Conservation (phyloP, 1,284 basidiomycete species). For the Microbotryomycetes sp. region DNA sequence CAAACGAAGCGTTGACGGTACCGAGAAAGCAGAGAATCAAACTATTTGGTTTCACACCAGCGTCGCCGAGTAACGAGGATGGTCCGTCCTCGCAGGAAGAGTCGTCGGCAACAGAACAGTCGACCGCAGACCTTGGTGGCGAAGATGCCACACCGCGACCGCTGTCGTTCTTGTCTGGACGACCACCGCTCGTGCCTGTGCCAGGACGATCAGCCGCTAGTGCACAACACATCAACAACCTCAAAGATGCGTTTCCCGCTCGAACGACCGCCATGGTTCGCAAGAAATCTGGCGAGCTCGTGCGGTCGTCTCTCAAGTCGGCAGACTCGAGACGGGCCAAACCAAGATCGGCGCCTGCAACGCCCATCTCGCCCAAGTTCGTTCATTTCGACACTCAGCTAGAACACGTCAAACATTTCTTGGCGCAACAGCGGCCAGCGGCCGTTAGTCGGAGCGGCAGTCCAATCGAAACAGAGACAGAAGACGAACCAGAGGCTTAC, state of each 20-base stretch:
- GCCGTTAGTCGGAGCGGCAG: slow-evolving; percentile 87
- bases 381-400: slow-evolving; percentile 91
- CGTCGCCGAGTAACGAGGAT: slow-evolving; percentile 1
- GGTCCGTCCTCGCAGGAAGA: slow-evolving; percentile 28
- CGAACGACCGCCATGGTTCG: slow-evolving; percentile 50
- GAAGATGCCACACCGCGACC: background rate
- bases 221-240: background rate
- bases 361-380: slow-evolving; percentile 64
- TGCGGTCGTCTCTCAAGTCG: slow-evolving; percentile 84
- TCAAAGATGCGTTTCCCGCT: slow-evolving; percentile 15
- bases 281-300: slow-evolving; percentile 87
- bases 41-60: slow-evolving; percentile 15
- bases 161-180: background rate
- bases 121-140: background rate
- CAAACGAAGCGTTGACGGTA: background rate
- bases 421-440: slow-evolving; percentile 85
- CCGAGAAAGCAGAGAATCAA: slow-evolving; percentile 1
- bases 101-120: background rate
- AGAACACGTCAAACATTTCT: slow-evolving; percentile 86
- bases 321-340: slow-evolving; percentile 51
- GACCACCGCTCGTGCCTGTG: slow-evolving; percentile 3
- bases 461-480: slow-evolving; percentile 74
- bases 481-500: slow-evolving; percentile 53
- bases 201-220: slow-evolving; percentile 4
- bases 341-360: slow-evolving; percentile 56